These are phyloP conservation scores for Chaetothyriales sp. DNA, from an alignment of 2,329 filamentous ascomycete species.

Conservation along the genomic window DNA sequence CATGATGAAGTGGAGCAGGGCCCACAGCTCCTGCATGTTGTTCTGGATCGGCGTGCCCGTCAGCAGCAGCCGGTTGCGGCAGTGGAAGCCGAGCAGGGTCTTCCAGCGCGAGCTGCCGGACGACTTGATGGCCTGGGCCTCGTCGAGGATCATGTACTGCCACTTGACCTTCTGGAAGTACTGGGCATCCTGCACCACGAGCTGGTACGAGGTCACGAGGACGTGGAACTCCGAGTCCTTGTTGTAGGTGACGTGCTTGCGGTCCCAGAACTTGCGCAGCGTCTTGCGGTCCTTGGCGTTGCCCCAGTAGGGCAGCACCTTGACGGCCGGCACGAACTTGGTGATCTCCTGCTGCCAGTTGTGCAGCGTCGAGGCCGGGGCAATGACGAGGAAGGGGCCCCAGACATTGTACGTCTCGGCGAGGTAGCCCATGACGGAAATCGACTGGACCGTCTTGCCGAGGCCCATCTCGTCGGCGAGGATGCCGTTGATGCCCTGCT, in stretches of 20 bases:
- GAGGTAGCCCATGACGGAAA: conserved; percentile 97
- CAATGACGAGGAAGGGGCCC: conserved; percentile 94
- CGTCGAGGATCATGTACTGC: conserved; percentile 99
- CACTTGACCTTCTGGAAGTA: conserved; percentile 99
- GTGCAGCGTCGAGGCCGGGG: conserved; percentile 88
- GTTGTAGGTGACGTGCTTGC: conserved; percentile 90
- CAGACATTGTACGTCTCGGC: conserved; percentile 96
- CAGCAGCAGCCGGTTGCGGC: conserved; percentile 80
- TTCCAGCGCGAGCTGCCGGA: conserved; percentile 96
- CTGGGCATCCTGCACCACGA: conserved; percentile 87
- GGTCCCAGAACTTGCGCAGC: conserved; percentile 96
- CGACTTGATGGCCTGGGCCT: conserved; percentile 97
- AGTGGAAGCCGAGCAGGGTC: conserved; percentile 82
- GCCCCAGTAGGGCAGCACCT: conserved; percentile 95
- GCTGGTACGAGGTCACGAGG: conserved; percentile 88
- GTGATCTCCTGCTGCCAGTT: conserved; percentile 99
- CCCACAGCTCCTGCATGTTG: conserved; percentile 99
- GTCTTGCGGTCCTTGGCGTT: conserved; percentile 89
- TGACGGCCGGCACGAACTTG: conserved; percentile 85
- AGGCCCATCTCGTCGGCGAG: conserved; percentile 99
- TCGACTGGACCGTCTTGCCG: conserved; percentile 96
- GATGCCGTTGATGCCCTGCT: conserved; percentile 99
- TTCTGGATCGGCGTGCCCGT: conserved; percentile 98
- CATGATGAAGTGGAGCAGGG: conserved; percentile 97
- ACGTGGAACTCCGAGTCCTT: conserved; percentile 92